A percentile compares a stretch with the other conserved stretches of the same genome.
phyloP scores from a whole-genome alignment of 768 basidiomycete genomes.

The Trametopsis cervina region DNA sequence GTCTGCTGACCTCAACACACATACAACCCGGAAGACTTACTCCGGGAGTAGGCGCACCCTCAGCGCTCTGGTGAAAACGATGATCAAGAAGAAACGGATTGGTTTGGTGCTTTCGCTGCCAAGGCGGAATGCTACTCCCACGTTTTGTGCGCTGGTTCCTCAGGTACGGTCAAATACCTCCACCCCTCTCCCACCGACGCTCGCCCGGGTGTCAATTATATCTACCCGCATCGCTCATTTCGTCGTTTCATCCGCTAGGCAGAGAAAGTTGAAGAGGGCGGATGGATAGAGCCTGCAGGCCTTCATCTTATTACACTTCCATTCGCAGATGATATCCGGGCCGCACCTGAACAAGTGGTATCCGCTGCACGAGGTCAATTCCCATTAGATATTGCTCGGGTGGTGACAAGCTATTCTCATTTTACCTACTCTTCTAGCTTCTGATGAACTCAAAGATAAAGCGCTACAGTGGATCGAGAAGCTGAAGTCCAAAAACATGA shows the following conservation, averaged over 20 bases:
- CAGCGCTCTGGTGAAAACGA: constrained; percentile 75
- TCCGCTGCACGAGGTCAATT: constrained; percentile 50
- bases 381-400: neutral
- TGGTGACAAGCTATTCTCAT: constrained; percentile 4
- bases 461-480: constrained; percentile 75
- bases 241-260: constrained; percentile 34
- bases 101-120: constrained; percentile 69
- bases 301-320: constrained; percentile 93
- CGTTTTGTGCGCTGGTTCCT: constrained; percentile 81
- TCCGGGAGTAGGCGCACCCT: constrained; percentile 92
- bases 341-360: constrained; percentile 52
- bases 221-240: too few species aligned
- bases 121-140: constrained; percentile 65
- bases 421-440: constrained; percentile 38
- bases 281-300: constrained; percentile 80
- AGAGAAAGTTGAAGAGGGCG: constrained; percentile 62
- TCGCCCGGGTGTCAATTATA: too few species aligned
- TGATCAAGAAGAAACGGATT: constrained; percentile 75
- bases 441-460: constrained; percentile 55
- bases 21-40: constrained; percentile 42
- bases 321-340: constrained; percentile 90
- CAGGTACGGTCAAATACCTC: constrained; percentile 45
- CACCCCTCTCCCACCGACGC: neutral
- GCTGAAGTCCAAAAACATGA: constrained; percentile 66
- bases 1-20: neutral